phyloP scores from a whole-genome alignment of 23 red algal species.

The Gracilaria gracilis region DNA sequence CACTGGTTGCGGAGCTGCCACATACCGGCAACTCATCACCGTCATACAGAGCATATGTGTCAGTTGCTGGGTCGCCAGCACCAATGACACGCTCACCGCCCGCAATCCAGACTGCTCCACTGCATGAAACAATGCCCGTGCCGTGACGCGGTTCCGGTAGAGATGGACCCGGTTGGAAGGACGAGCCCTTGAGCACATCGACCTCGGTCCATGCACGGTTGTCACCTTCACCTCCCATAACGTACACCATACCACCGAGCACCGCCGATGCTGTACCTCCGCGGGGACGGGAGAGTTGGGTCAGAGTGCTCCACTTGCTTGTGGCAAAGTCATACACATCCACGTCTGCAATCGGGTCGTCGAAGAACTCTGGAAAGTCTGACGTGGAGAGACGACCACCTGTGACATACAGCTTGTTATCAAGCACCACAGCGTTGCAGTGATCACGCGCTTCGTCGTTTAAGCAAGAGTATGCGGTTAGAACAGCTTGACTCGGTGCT shows the following conservation, averaged over 20 bases:
- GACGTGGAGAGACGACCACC: constrained; percentile 61
- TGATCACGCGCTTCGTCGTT: constrained; percentile 72
- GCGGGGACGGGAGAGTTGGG: constrained; percentile 59
- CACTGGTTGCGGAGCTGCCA: neutral
- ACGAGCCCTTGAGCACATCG: constrained; percentile 45
- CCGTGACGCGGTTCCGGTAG: constrained; percentile 62
- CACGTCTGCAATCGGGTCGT: constrained; percentile 47
- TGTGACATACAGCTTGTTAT: constrained; percentile 50
- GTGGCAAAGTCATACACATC: constrained; percentile 63
- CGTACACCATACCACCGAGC: constrained; percentile 24
- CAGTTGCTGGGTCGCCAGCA: neutral
- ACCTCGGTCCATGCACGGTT: constrained; percentile 63
- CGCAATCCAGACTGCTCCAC: constrained; percentile 66
- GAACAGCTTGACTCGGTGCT: neutral
- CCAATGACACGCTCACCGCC: constrained; percentile 56
- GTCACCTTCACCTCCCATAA: constrained; percentile 68
- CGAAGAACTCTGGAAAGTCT: constrained; percentile 57
- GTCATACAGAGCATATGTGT: constrained; percentile 53
- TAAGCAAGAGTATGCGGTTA: constrained; percentile 19
- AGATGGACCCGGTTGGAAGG: constrained; percentile 31
- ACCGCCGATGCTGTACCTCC: constrained; percentile 50
- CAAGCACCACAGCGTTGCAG: constrained; percentile 57
- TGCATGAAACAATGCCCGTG: constrained; percentile 66
- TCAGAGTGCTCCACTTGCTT: constrained; percentile 29
- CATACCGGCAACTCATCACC: constrained; percentile 50